Evolutionary conservation across 2,329 filamentous ascomycete genomes (phyloP).

Genomic region (Rhinocladiella similis): DNA sequence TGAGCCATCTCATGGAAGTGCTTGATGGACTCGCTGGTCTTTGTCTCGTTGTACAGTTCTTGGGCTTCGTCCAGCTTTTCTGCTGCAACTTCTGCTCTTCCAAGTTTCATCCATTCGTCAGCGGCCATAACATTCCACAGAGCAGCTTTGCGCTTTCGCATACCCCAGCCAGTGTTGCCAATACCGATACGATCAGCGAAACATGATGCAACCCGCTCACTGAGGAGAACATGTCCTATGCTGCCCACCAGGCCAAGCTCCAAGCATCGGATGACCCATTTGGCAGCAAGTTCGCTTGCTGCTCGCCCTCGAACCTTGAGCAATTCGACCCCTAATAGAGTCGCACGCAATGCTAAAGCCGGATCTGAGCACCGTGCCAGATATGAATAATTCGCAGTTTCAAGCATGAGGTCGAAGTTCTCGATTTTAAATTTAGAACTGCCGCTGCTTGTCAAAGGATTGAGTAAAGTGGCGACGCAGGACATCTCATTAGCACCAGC

Average conservation of each 20-base stretch:
- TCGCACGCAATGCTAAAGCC: conserved; percentile 76
- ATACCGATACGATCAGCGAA: conserved; percentile 72
- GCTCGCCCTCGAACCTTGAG: conserved; percentile 76
- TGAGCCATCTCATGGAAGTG: conserved; percentile 55
- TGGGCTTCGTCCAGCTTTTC: conserved; percentile 71
- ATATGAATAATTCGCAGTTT: conserved; percentile 90
- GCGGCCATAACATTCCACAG: conserved; percentile 84
- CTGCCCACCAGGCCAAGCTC: conserved; percentile 67
- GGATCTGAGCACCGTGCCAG: conserved; percentile 77
- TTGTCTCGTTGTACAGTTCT: conserved; percentile 50
- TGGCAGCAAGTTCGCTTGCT: conserved; percentile 80
- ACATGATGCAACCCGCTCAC: conserved; percentile 81
- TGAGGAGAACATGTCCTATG: conserved; percentile 78
- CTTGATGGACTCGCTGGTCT: conserved; percentile 41
- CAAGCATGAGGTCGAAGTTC: conserved; percentile 80
- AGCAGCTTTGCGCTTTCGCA: conserved; percentile 78
- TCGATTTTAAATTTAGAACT: conserved; percentile 77
- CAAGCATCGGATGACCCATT: conserved; percentile 78
- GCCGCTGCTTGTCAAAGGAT: conserved; percentile 65
- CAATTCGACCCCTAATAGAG: conserved; percentile 77
- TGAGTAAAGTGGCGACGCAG: conserved; percentile 77
- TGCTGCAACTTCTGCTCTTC: conserved; percentile 76
- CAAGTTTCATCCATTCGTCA: conserved; percentile 77
- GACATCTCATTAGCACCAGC: conserved; percentile 95
- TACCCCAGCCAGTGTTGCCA: conserved; percentile 67